Percentiles rank a stretch among this genome's conserved stretches.
Evolutionary conservation across 140 eudicot species (phyloP).

Genomic region (Ambrosia hybrid): DNA sequence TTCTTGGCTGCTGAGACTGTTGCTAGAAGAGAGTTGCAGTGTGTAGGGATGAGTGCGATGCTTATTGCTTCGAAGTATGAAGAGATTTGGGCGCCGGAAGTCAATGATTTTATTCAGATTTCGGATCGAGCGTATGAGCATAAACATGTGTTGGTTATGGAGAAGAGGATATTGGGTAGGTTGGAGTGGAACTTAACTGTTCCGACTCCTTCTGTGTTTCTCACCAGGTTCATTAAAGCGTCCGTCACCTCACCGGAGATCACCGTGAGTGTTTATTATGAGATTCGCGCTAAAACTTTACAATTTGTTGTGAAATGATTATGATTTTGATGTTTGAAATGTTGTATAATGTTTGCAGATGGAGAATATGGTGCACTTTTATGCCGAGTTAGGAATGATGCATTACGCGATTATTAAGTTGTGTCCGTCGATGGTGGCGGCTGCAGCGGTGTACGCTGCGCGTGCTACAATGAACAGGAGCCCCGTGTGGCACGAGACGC

Average conservation of each 20-base stretch:
- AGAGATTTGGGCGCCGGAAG: conserved; percentile 19
- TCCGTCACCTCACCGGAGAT: conserved; percentile 33
- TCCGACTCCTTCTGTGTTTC: conserved; percentile 86
- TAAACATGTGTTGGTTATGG: conserved; percentile 35
- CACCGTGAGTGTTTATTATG: neutral
- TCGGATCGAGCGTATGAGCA: conserved; percentile 37
- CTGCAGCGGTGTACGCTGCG: conserved; percentile 74
- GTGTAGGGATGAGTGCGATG: conserved; percentile 76
- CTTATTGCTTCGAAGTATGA: conserved; percentile 8
- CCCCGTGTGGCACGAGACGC: conserved; percentile 67
- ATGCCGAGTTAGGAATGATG: conserved; percentile 85
- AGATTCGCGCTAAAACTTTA: neutral
- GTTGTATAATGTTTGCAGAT: conserved; percentile 36
- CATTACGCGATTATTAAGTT: conserved; percentile 48
- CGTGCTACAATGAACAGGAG: conserved; percentile 43
- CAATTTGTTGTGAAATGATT: neutral
- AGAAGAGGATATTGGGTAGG: conserved; percentile 64
- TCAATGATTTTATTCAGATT: conserved; percentile 14
- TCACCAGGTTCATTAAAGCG: conserved; percentile 77
- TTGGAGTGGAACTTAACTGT: conserved; percentile 81
- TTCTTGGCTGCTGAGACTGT: conserved; percentile 55
- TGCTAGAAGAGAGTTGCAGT: conserved; percentile 67
- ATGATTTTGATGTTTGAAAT: neutral
- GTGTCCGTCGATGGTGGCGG: conserved; percentile 85
- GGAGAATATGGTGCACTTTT: conserved; percentile 73